Conservation (phyloP, 805 yeast genomes). For the Yamadazyma ubonensis region DNA sequence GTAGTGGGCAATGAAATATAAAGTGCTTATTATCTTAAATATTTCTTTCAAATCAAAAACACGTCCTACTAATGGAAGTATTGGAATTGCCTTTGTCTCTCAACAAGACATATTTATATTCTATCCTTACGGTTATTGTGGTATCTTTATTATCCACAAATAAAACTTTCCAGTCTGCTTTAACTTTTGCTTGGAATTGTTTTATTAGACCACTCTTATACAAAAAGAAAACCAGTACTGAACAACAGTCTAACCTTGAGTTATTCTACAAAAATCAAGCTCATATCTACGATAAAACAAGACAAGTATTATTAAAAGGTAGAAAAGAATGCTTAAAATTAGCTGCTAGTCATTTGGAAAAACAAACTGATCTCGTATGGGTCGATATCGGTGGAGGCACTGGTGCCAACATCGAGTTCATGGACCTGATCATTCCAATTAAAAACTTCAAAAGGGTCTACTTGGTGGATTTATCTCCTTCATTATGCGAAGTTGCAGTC, state of each 20-base stretch:
- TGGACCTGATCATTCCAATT: constrained; percentile 56
- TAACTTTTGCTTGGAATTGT: constrained; percentile 47
- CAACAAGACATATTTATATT: constrained; percentile 1
- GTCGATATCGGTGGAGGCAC: constrained; percentile 87
- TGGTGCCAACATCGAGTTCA: constrained; percentile 75
- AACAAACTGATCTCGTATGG: constrained; percentile 56
- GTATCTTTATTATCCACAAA: constrained; percentile 1
- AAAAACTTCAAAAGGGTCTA: constrained; percentile 61
- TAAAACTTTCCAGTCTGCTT: constrained; percentile 17
- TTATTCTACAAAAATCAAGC: constrained; percentile 76
- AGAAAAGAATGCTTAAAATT: constrained; percentile 61
- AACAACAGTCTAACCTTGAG: constrained; percentile 63
- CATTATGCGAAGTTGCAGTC: constrained; percentile 70
- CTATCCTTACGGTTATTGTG: not conserved
- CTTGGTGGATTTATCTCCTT: constrained; percentile 74
- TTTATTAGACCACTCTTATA: constrained; percentile 56
- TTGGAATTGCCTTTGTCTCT: constrained; percentile 6
- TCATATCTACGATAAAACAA: constrained; percentile 69
- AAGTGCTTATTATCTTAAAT: not conserved
- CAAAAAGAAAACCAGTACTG: constrained; percentile 23
- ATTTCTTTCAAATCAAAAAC: not conserved
- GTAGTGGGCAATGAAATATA: not conserved
- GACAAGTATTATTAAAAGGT: constrained; percentile 66
- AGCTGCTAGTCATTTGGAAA: constrained; percentile 55
- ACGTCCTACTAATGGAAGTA: constrained; percentile 4